Conservation (phyloP, 768 basidiomycete species). For the Pleurotus platypus region DNA sequence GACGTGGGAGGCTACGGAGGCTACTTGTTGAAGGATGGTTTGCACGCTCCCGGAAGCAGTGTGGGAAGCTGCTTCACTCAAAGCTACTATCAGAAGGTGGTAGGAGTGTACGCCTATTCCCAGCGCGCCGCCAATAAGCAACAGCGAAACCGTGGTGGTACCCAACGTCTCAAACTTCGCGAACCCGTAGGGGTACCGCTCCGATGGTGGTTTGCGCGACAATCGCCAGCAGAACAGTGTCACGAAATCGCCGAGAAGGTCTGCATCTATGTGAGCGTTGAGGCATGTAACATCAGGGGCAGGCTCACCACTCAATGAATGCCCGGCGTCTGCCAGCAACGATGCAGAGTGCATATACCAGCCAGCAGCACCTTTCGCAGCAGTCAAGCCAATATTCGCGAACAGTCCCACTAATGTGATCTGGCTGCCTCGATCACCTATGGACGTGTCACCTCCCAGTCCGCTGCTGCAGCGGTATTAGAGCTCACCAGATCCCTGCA, state of each 20-base stretch:
- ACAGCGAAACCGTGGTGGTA: slow-evolving; percentile 83
- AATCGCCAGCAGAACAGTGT: slow-evolving; percentile 87
- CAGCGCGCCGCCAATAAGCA: slow-evolving; percentile 80
- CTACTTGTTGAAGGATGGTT: slow-evolving; percentile 55
- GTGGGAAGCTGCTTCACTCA: slow-evolving; percentile 61
- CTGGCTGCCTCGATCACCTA: slow-evolving; percentile 77
- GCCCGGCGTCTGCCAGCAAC: slow-evolving; percentile 90
- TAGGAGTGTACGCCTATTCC: slow-evolving; percentile 92
- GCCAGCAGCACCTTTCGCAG: slow-evolving; percentile 83
- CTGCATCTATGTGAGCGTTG: slow-evolving; percentile 28
- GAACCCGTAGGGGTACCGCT: slow-evolving; percentile 81
- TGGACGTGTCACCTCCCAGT: neutral
- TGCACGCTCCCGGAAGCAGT: slow-evolving; percentile 64
- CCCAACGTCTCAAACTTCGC: slow-evolving; percentile 96
- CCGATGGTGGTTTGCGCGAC: slow-evolving; percentile 77
- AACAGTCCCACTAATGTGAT: slow-evolving; percentile 85
- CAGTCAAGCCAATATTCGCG: slow-evolving; percentile 79
- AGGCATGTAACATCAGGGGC: slow-evolving; percentile 2
- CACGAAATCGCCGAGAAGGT: slow-evolving; percentile 87
- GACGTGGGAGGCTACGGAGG: slow-evolving; percentile 50
- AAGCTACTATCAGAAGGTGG: slow-evolving; percentile 71
- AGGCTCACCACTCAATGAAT: slow-evolving; percentile 77
- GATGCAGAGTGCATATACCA: slow-evolving; percentile 89
- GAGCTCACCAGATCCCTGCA: slow-evolving; percentile 61
- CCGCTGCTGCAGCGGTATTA: slow-evolving; percentile 2